Evolutionary conservation across 2,329 filamentous ascomycete species (phyloP), one percentile per base, ranked within the genome.

Genomic region (Bisporella sp.): DNA sequence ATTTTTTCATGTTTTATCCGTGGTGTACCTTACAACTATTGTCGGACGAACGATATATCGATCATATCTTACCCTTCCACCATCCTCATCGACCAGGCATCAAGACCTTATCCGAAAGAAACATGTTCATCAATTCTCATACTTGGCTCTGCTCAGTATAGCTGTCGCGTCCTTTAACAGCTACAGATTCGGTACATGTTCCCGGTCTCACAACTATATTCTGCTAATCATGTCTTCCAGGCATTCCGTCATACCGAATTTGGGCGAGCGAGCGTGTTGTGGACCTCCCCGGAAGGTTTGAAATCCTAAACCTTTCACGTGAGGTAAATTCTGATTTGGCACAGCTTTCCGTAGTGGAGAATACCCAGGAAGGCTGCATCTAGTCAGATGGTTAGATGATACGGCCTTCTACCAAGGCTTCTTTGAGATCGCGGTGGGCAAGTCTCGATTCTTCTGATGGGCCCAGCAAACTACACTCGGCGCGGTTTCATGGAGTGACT

Each of bases 401-500:
- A 61, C 57, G 13, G 49, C 58, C 12, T 52, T 62, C 32, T 63
- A 64, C 44, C 56, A 52, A 44, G 60, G 61, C 42, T 48, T 74
- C 8, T 69, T 80, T 51, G 73, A 78, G 53, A 76, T 81, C 29
- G 68, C 81, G 4, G 70, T 76, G 5, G 75, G 77, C 58, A 76
- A 73, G 46, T 69, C 74, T 4, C 73, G 76, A 45, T 73, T 78
- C 12, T 76, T 81, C 60, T 80, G 80, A 73, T 84, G 81, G 76
- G 78, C 75, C 5, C 78, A 79, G 54, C 81, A 85, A 65, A 69
- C 79, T 41, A 77, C 81, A 51, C 67, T 79, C 9, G 75, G 72
- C 31, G 69, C 74, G 9, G 67, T 77, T 31, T 72, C 77, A 1
- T 82, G 76, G 71, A 77, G 74, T 48, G 66, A 79, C 42, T 75